Evolutionary conservation across 2,329 filamentous ascomycete genomes (phyloP).

Genomic region (Sclerotinia borealis): DNA sequence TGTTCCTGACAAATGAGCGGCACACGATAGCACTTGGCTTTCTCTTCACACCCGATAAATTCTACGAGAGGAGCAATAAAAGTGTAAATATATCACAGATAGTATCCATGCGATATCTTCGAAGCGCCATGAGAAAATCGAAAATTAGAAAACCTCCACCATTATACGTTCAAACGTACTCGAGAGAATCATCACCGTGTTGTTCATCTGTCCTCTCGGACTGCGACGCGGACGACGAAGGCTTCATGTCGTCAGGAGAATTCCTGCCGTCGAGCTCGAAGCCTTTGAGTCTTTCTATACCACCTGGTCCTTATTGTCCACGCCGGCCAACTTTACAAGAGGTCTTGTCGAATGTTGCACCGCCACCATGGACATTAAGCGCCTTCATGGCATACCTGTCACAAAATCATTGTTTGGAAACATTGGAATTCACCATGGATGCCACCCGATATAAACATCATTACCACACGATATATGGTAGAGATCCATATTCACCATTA

Average conservation of each 20-base stretch:
- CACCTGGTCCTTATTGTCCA: conserved; percentile 45
- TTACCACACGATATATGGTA: conserved; percentile 37
- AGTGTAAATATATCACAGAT: conserved; percentile 43
- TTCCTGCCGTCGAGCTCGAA: conserved; percentile 33
- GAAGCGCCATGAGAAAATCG: conserved; percentile 33
- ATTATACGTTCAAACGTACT: conserved; percentile 25
- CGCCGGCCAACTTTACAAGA: conserved; percentile 72
- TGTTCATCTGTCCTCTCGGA: conserved; percentile 32
- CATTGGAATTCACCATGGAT: conserved; percentile 93
- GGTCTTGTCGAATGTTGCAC: conserved; percentile 79
- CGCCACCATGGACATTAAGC: conserved; percentile 81
- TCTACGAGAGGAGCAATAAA: conserved; percentile 11
- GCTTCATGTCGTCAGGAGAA: conserved; percentile 43
- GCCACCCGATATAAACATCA: conserved; percentile 70
- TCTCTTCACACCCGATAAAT: conserved; percentile 15
- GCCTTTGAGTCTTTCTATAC: conserved; percentile 42
- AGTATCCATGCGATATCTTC: conserved; percentile 41
- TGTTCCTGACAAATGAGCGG: conserved; percentile 23
- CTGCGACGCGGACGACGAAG: conserved; percentile 44
- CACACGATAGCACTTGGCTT: conserved; percentile 21
- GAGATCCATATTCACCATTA: conserved; percentile 37
- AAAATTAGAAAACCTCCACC: conserved; percentile 32
- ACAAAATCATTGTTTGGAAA: conserved; percentile 95
- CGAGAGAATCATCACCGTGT: conserved; percentile 29
- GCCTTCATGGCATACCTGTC: conserved; percentile 97